phyloP scores from a whole-genome alignment of 148 eudicot genomes.

The Camellia granthamiana region DNA sequence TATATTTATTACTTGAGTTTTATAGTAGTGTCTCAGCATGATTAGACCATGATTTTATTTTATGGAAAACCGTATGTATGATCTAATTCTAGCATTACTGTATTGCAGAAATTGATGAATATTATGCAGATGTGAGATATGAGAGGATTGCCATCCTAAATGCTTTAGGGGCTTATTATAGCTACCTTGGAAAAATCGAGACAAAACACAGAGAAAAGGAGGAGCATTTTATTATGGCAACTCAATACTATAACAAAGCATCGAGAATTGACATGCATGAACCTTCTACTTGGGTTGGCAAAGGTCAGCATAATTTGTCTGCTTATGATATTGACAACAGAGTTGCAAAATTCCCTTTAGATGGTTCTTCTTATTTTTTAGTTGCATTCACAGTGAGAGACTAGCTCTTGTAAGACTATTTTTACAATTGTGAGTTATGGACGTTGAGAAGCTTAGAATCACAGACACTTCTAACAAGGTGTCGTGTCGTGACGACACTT shows the following conservation, averaged over 20 bases:
- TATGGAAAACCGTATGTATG: neutral
- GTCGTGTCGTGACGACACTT: no score
- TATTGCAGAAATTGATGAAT: constrained; percentile 86
- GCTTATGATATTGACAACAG: no score
- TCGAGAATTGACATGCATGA: constrained; percentile 92
- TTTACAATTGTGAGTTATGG: neutral
- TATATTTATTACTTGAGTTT: neutral
- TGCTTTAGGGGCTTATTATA: constrained; percentile 86
- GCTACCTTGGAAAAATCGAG: constrained; percentile 88
- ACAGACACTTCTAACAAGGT: no score
- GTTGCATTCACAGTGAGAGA: neutral
- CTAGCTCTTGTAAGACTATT: neutral
- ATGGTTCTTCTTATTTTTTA: neutral
- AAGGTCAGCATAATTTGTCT: constrained; percentile 43
- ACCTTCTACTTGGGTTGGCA: constrained; percentile 98
- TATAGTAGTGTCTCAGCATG: neutral
- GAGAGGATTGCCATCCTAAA: constrained; percentile 94
- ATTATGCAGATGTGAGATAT: constrained; percentile 87
- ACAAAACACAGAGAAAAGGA: constrained; percentile 76
- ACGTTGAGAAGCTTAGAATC: neutral
- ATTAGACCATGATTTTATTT: neutral
- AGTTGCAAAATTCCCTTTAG: no score
- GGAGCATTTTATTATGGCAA: constrained; percentile 65
- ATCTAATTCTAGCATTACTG: constrained; percentile 16
- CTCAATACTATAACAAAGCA: constrained; percentile 82